Evolutionary conservation across 2,329 filamentous ascomycete genomes (phyloP).

Genomic region (Penicillium griseofulvum): DNA sequence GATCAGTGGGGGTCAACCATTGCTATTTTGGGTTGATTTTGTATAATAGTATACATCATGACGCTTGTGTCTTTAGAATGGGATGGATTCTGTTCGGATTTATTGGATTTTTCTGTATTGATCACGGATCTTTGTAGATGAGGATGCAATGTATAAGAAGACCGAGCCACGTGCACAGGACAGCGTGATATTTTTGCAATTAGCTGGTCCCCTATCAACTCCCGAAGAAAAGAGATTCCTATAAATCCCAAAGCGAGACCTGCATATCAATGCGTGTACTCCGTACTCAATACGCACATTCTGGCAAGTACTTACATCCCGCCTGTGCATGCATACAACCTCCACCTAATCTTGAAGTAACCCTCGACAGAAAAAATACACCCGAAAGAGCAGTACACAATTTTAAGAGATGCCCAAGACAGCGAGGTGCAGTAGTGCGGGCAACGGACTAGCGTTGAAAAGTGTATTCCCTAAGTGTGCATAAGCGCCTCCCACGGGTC

Average conservation of each 20-base stretch:
- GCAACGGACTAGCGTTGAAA: background rate
- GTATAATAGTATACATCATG: background rate
- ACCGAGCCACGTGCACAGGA: too few relatives aligned
- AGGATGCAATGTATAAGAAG: too few relatives aligned
- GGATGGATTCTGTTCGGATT: too few relatives aligned
- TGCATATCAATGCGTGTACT: background rate
- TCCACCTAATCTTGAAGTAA: background rate
- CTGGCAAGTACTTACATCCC: background rate
- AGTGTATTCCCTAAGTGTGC: background rate
- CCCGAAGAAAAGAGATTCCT: background rate
- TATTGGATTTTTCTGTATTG: too few relatives aligned
- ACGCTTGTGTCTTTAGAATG: background rate
- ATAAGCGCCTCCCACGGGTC: constrained; percentile 15
- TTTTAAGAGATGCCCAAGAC: constrained; percentile 4
- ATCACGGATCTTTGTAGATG: too few relatives aligned
- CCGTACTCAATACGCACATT: background rate
- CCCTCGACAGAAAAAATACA: background rate
- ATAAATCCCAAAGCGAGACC: background rate
- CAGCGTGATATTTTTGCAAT: too few relatives aligned
- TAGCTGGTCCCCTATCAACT: too few relatives aligned
- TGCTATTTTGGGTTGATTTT: background rate
- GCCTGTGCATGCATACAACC: background rate
- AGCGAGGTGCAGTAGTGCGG: constrained; percentile 12
- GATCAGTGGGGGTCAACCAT: background rate
- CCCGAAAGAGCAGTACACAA: background rate